Percentiles rank a stretch among this genome's conserved stretches.
Evolutionary conservation across 176 grass and related monocot genomes (phyloP).

Genomic region (Aegilops longissima): DNA sequence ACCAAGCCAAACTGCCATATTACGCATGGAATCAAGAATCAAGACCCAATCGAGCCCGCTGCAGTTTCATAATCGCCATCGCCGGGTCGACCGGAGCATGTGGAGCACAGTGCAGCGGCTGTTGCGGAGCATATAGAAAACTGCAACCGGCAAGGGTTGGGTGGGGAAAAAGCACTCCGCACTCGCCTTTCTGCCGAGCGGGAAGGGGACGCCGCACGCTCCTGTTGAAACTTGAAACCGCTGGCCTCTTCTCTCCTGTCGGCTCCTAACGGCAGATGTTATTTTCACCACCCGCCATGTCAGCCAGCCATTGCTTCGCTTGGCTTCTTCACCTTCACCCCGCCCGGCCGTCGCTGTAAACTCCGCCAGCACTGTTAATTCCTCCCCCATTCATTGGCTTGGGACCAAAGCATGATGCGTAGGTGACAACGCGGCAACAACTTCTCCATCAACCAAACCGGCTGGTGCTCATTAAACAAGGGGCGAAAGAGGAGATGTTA

Average conservation of each 20-base stretch:
- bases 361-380: neutral
- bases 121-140: neutral
- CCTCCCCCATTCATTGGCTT: neutral
- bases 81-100: slow-evolving; percentile 1
- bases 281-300: neutral
- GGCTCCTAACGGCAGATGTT: slow-evolving; percentile 2
- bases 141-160: neutral
- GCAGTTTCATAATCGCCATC: neutral
- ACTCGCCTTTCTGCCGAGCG: neutral
- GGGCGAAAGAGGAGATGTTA: neutral
- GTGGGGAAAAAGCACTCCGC: neutral
- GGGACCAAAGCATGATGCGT: neutral
- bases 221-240: neutral
- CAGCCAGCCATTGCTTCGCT: slow-evolving; percentile 11
- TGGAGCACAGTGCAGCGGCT: neutral
- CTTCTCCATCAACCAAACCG: slow-evolving; percentile 6
- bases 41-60: neutral
- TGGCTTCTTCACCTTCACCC: slow-evolving; percentile 2
- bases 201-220: no score
- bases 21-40: neutral
- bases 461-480: no score
- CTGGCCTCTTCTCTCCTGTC: neutral
- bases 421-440: slow-evolving; percentile 21
- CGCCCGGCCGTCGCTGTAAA: slow-evolving; percentile 12
- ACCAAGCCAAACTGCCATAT: neutral